phyloP scores from a whole-genome alignment of 176 grass and related monocot genomes.

The Echinochloa phyllopogon region DNA sequence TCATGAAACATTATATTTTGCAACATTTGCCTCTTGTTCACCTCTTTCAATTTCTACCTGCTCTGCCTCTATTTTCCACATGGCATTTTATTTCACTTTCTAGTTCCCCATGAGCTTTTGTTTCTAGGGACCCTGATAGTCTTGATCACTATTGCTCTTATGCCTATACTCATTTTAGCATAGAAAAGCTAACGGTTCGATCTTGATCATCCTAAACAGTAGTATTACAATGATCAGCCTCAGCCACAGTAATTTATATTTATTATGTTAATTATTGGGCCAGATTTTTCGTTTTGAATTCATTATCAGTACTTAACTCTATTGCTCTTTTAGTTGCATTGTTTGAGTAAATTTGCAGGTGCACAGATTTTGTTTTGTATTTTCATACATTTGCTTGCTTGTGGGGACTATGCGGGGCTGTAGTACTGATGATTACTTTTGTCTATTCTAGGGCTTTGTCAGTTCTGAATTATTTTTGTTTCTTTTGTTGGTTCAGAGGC shows the following conservation, averaged over 20 bases:
- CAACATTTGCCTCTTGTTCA: not conserved
- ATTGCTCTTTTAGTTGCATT: constrained; percentile 1
- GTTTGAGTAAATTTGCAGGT: not conserved
- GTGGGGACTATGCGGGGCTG: not conserved
- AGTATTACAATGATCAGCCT: not conserved
- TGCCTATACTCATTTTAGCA: not conserved
- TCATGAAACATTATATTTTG: constrained; percentile 33
- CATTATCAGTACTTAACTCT: not conserved
- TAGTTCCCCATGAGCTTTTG: constrained; percentile 12
- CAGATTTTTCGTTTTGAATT: not conserved
- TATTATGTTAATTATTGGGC: not conserved
- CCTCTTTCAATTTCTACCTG: not conserved
- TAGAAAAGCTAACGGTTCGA: constrained; percentile 8
- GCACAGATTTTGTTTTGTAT: not conserved
- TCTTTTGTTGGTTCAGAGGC: constrained; percentile 65
- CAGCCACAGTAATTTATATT: constrained; percentile 8
- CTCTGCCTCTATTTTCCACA: not conserved
- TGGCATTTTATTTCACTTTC: constrained; percentile 17
- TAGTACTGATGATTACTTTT: constrained; percentile 20
- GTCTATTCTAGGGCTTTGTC: not conserved
- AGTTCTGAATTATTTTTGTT: constrained; percentile 28
- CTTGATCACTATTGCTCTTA: not conserved
- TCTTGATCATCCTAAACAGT: not conserved
- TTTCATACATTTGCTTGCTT: not conserved
- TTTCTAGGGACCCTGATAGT: constrained; percentile 6